A percentile compares a stretch with the other conserved stretches of the same genome.
These are phyloP conservation scores for Prunus dulcis DNA, from an alignment of 306 rosid genomes.

Conservation along the genomic window DNA sequence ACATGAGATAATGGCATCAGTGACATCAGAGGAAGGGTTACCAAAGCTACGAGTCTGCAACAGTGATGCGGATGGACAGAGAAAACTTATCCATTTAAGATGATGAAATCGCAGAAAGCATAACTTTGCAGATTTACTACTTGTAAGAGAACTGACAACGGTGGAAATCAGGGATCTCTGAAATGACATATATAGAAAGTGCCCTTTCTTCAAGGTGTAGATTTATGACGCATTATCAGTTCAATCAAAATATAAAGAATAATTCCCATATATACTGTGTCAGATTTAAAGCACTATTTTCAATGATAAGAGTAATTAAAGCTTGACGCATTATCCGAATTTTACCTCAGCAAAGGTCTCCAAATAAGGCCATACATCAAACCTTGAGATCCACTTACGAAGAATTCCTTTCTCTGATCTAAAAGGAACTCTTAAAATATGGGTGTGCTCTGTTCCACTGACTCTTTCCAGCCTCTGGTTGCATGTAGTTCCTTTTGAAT, in stretches of 20 bases:
- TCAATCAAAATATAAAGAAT: neutral
- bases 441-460: slow-evolving; percentile 71
- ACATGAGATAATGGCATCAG: neutral
- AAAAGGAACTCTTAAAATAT: slow-evolving; percentile 81
- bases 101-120: neutral
- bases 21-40: neutral
- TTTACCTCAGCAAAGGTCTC: slow-evolving; percentile 92
- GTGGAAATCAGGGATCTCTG: no score
- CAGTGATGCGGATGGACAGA: neutral
- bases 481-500: slow-evolving; percentile 81
- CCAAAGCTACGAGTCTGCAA: neutral
- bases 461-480: slow-evolving; percentile 91
- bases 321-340: neutral
- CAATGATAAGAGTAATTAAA: slow-evolving; percentile 7
- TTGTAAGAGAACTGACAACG: no score
- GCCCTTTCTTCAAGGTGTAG: neutral
- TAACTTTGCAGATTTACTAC: neutral
- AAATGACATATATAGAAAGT: neutral
- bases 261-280: neutral
- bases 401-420: slow-evolving; percentile 54
- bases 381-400: slow-evolving; percentile 69
- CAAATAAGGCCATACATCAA: slow-evolving; percentile 85
- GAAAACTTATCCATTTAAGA: neutral
- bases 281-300: neutral
- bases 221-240: neutral